Conservation (phyloP, 1,284 basidiomycete species). For the Cutaneotrichosporon sp. region DNA sequence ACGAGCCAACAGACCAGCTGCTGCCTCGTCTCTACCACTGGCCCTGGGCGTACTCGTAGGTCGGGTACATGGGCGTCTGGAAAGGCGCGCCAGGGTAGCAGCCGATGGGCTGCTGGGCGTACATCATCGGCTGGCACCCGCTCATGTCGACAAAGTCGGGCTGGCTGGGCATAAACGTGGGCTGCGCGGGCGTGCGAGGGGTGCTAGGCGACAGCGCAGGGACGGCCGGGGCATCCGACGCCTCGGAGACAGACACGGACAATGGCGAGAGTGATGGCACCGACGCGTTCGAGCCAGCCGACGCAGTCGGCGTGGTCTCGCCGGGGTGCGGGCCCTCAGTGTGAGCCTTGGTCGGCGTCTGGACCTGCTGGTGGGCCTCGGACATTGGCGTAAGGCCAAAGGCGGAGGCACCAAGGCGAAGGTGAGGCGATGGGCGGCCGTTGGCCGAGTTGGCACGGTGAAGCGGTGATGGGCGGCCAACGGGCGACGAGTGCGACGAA, state of each 20-base stretch:
- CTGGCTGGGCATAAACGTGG: conserved; percentile 10
- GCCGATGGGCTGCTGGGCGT: conserved; percentile 1
- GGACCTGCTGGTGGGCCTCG: background rate
- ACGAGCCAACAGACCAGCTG: background rate
- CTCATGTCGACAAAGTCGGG: conserved; percentile 8
- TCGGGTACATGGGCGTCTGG: conserved; percentile 6
- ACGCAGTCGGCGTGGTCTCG: background rate
- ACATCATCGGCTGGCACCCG: conserved; percentile 2
- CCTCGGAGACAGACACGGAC: conserved; percentile 8
- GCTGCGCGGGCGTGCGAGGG: conserved; percentile 14
- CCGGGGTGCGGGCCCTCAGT: background rate
- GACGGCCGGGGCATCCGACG: conserved; percentile 4
- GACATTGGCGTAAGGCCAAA: conserved; percentile 16
- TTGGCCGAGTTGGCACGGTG: conserved; percentile 14
- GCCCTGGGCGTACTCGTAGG: conserved; percentile 13
- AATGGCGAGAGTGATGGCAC: conserved; percentile 12
- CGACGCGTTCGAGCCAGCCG: conserved; percentile 3
- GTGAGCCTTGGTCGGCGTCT: background rate
- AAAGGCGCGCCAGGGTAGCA: background rate
- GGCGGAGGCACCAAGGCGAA: conserved; percentile 13
- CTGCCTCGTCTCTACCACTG: conserved; percentile 8
- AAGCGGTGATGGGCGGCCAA: conserved; percentile 12
- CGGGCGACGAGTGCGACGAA: conserved; percentile 4
- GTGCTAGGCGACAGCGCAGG: conserved; percentile 8
- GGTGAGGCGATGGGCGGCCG: conserved; percentile 17